These are phyloP conservation scores for Malus fusca DNA, from an alignment of 306 rosid genomes.

Conservation along the genomic window DNA sequence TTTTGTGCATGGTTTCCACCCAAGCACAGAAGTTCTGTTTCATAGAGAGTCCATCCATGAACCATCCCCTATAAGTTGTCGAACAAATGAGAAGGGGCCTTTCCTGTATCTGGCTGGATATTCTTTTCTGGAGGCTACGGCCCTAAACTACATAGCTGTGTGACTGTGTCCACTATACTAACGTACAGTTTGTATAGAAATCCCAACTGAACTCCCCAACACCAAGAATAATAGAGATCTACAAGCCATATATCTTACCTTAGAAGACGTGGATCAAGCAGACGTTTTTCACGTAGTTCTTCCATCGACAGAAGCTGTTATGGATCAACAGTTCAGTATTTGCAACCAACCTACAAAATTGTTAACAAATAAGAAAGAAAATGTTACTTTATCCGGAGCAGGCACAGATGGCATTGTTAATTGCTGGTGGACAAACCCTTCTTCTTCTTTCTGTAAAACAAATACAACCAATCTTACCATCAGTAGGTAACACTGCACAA, in stretches of 20 bases:
- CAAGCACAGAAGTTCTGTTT: background rate
- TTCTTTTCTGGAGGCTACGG: background rate
- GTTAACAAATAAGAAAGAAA: background rate
- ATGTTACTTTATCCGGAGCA: conserved; percentile 55
- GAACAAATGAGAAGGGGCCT: background rate
- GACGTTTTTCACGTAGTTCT: conserved; percentile 72
- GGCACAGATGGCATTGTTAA: conserved; percentile 62
- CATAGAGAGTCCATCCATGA: background rate
- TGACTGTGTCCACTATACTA: background rate
- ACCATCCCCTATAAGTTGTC: background rate
- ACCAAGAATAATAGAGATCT: background rate
- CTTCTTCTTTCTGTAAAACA: conserved; percentile 66
- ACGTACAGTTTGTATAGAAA: background rate
- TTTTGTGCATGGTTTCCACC: background rate
- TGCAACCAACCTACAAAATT: background rate
- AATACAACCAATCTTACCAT: conserved; percentile 18
- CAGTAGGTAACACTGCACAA: background rate
- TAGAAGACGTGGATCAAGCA: conserved; percentile 78
- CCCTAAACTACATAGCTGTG: background rate
- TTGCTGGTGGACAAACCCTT: conserved; percentile 70
- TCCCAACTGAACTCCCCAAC: background rate
- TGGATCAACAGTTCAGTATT: conserved; percentile 4
- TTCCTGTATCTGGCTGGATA: background rate
- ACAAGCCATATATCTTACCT: conserved; percentile 36
- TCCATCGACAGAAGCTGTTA: conserved; percentile 80